Conservation (phyloP, 169 alveolate genomes). For the Plasmodium ovale region DNA sequence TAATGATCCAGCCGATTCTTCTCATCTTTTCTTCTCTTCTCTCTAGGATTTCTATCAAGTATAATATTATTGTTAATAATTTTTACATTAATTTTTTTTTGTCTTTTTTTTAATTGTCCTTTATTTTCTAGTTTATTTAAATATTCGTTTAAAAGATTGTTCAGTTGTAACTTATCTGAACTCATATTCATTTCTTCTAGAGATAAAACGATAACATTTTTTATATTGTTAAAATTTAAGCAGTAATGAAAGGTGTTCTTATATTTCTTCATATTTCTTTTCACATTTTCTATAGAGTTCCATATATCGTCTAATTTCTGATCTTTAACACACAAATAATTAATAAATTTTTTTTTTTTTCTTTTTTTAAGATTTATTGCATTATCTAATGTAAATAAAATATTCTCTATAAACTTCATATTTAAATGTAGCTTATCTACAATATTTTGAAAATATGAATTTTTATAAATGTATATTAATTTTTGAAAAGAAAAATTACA, state of each 20-base stretch:
- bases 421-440: constrained; percentile 65
- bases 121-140: constrained; percentile 44
- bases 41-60: constrained; percentile 33
- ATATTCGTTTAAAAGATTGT: constrained; percentile 46
- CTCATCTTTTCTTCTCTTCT: constrained; percentile 10
- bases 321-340: constrained; percentile 57
- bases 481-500: constrained; percentile 24
- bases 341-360: constrained; percentile 35
- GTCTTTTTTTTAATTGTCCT: constrained; percentile 60
- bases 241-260: constrained; percentile 60
- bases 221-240: constrained; percentile 61
- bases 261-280: constrained; percentile 55
- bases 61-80: constrained; percentile 49
- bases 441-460: constrained; percentile 64
- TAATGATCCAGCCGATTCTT: background rate
- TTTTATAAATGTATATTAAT: constrained; percentile 30
- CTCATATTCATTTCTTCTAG: constrained; percentile 72
- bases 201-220: constrained; percentile 48
- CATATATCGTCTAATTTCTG: constrained; percentile 68
- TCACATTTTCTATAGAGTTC: constrained; percentile 62
- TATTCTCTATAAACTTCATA: constrained; percentile 63
- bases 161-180: constrained; percentile 58
- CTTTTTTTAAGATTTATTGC: constrained; percentile 18
- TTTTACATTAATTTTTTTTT: constrained; percentile 64
- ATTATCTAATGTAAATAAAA: constrained; percentile 40